phyloP scores from a whole-genome alignment of 768 basidiomycete species.

The Podaxis sp. region DNA sequence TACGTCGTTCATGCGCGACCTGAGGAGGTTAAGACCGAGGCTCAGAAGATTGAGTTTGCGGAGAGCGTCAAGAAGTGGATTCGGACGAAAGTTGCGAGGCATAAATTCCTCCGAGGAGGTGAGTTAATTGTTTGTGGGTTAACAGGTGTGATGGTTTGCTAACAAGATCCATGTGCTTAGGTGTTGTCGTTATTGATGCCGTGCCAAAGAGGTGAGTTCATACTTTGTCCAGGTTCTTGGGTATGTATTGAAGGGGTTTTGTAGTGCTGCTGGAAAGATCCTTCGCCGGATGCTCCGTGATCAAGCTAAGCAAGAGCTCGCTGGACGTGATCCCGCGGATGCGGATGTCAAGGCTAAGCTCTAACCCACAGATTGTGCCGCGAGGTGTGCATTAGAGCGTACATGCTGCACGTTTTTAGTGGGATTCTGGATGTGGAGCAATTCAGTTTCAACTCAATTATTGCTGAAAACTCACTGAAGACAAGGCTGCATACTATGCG shows the following conservation, averaged over 20 bases:
- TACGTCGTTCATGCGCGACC: slow-evolving; percentile 55
- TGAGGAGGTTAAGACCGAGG: slow-evolving; percentile 26
- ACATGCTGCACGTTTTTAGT: too few species aligned
- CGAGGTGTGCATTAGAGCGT: too few species aligned
- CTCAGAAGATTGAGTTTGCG: slow-evolving; percentile 40
- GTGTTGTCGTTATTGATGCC: slow-evolving; percentile 54
- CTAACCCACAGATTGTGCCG: slow-evolving; percentile 11
- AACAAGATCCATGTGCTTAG: slow-evolving; percentile 28
- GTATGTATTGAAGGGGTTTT: background rate
- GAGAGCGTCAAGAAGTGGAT: slow-evolving; percentile 63
- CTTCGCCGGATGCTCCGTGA: slow-evolving; percentile 73
- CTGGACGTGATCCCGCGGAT: slow-evolving; percentile 33
- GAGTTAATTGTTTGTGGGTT: slow-evolving; percentile 57
- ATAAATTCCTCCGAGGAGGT: slow-evolving; percentile 79
- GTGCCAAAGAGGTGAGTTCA: slow-evolving; percentile 63
- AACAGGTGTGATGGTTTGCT: slow-evolving; percentile 61
- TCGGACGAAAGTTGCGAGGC: slow-evolving; percentile 58
- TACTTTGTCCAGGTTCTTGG: background rate
- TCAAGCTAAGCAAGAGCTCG: slow-evolving; percentile 52
- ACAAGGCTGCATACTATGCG: too few species aligned
- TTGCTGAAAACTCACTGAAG: too few species aligned
- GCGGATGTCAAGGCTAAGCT: slow-evolving; percentile 29
- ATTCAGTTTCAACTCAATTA: too few species aligned
- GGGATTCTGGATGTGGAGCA: too few species aligned
- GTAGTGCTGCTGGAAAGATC: slow-evolving; percentile 85